Percentiles rank a stretch among this genome's conserved stretches.
Evolutionary conservation across 441 rosid species (phyloP).

Genomic region (Viola pubescens): DNA sequence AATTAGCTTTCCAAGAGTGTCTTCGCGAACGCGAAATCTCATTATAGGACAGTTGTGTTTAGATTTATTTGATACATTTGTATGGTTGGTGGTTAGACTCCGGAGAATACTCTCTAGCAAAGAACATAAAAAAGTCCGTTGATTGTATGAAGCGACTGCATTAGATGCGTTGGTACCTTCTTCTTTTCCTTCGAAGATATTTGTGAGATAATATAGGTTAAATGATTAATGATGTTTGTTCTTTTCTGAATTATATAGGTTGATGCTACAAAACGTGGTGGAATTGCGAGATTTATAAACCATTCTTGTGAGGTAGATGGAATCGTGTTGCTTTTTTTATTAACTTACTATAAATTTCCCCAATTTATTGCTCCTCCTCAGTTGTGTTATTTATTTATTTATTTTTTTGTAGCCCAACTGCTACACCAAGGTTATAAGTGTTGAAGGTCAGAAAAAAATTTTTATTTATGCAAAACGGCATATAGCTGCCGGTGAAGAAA

Average conservation of each 20-base stretch:
- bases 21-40: background rate
- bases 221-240: conserved; percentile 6
- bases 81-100: background rate
- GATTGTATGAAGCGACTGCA: too few species aligned
- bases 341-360: conserved; percentile 12
- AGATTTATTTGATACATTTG: background rate
- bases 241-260: conserved; percentile 36
- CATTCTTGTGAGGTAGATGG: conserved; percentile 88
- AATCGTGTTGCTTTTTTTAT: conserved; percentile 9
- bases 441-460: conserved; percentile 89
- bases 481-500: conserved; percentile 85
- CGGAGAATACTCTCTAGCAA: background rate
- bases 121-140: too few species aligned
- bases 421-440: conserved; percentile 92
- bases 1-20: background rate
- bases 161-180: background rate
- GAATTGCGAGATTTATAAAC: conserved; percentile 96
- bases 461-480: conserved; percentile 94
- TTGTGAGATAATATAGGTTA: conserved; percentile 3
- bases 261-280: conserved; percentile 99
- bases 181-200: background rate
- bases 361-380: conserved; percentile 17
- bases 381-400: conserved; percentile 20
- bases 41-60: background rate
- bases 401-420: conserved; percentile 77